phyloP scores from a whole-genome alignment of 139 green algal species.

The Klebsormidium nitens region DNA sequence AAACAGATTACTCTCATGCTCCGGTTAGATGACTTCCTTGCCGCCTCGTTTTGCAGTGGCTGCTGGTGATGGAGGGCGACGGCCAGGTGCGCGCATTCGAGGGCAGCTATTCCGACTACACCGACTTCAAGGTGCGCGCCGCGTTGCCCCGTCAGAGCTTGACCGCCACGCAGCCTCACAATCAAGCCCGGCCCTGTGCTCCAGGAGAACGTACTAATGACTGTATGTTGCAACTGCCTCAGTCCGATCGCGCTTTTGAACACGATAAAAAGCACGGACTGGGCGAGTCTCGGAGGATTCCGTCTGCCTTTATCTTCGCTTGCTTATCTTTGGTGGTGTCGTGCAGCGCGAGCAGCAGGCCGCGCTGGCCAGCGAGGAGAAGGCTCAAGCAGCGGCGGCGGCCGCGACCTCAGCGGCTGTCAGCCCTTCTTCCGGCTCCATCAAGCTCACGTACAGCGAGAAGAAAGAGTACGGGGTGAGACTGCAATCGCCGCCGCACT shows the following conservation, averaged over 20 bases:
- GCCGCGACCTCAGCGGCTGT: not conserved
- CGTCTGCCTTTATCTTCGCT: no score
- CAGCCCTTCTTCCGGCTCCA: not conserved
- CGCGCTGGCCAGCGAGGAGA: not conserved
- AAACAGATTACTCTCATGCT: not conserved
- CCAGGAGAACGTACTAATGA: no score
- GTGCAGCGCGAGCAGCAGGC: conserved; percentile 2
- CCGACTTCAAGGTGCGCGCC: no score
- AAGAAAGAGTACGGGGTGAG: conserved; percentile 38
- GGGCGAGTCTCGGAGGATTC: no score
- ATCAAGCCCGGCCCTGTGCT: no score
- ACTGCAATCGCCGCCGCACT: no score
- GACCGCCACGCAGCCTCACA: no score
- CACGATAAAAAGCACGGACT: no score
- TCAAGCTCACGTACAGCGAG: conserved; percentile 49
- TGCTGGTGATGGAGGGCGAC: conserved; percentile 70
- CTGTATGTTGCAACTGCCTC: no score
- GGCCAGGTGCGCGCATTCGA: conserved; percentile 59
- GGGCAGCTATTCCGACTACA: conserved; percentile 49
- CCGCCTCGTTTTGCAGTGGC: not conserved
- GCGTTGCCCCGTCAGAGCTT: no score
- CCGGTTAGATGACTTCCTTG: not conserved
- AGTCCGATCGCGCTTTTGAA: no score
- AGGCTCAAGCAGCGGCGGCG: conserved; percentile 33
- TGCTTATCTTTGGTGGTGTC: conserved; percentile 14